These are phyloP conservation scores for Kregervanrija fluxuum DNA, from an alignment of 805 yeast species.

Conservation along the genomic window DNA sequence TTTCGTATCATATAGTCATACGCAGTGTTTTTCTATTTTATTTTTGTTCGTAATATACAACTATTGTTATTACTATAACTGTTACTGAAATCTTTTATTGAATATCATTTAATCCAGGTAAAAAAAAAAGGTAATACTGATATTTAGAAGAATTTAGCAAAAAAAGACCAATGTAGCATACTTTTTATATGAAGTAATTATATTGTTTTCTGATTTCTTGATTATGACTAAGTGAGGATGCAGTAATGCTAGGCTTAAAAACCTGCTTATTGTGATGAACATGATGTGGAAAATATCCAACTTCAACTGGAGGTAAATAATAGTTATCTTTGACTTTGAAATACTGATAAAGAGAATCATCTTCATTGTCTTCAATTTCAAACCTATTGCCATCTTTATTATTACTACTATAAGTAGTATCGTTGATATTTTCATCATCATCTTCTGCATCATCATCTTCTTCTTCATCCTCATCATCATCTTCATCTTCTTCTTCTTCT, in stretches of 20 bases:
- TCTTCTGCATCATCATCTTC: not conserved
- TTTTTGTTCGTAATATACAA: too few species aligned
- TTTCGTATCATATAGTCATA: too few species aligned
- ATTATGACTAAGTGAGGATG: not conserved
- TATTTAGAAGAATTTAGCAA: too few species aligned
- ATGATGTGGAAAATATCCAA: slow-evolving; percentile 41
- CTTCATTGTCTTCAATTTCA: not conserved
- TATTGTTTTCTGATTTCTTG: slow-evolving; percentile 4
- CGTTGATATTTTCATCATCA: not conserved
- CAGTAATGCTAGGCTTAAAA: slow-evolving; percentile 3
- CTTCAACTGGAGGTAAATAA: slow-evolving; percentile 42
- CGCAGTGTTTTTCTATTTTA: too few species aligned
- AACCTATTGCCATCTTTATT: not conserved
- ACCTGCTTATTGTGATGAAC: slow-evolving; percentile 33
- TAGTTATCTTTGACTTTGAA: slow-evolving; percentile 40
- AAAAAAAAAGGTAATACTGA: too few species aligned
- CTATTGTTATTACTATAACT: too few species aligned
- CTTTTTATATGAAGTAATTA: slow-evolving; percentile 6
- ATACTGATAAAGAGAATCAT: slow-evolving; percentile 32
- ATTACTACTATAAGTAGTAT: too few species aligned
- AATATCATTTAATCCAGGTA: too few species aligned
- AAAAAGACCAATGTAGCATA: not conserved
- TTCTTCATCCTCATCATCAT: not conserved
- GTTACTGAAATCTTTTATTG: too few species aligned
- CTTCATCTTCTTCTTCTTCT: not conserved